These are phyloP conservation scores for Orbilia oligospora DNA, from an alignment of 2,329 filamentous ascomycete species.

Conservation along the genomic window DNA sequence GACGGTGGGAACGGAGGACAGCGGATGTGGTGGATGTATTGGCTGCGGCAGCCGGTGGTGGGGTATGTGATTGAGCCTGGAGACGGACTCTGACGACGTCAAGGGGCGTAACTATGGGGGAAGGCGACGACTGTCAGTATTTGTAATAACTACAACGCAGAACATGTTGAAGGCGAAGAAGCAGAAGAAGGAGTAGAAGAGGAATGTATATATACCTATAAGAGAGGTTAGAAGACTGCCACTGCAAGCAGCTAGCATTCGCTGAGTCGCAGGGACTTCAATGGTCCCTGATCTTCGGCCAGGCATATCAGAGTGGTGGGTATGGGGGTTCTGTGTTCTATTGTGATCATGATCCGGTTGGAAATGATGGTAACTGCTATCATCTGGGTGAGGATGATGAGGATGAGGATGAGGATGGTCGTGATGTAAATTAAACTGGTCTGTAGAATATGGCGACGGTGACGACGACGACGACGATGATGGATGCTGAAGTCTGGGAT, in stretches of 20 bases:
- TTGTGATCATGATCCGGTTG: constrained; percentile 66
- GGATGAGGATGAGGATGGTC: not conserved
- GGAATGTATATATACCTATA: too few species aligned
- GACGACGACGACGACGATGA: constrained; percentile 1
- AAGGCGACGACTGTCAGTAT: not conserved
- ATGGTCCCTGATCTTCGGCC: constrained; percentile 64
- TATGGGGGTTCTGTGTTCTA: constrained; percentile 65
- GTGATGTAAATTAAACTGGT: constrained; percentile 11
- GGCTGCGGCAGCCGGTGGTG: constrained; percentile 13
- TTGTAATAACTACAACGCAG: not conserved
- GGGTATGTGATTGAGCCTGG: constrained; percentile 79
- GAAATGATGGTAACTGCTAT: constrained; percentile 68
- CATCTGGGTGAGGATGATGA: constrained; percentile 52
- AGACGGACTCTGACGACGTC: constrained; percentile 96
- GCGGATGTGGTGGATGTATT: not conserved
- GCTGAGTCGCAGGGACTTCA: constrained; percentile 85
- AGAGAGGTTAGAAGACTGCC: constrained; percentile 92
- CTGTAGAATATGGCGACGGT: constrained; percentile 6
- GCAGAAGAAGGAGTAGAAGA: too few species aligned
- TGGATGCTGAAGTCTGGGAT: constrained; percentile 39
- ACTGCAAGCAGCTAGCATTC: constrained; percentile 92
- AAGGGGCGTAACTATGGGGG: constrained; percentile 83
- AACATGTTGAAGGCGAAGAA: constrained; percentile 15
- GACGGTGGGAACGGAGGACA: constrained; percentile 66
- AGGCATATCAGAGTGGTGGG: constrained; percentile 61